Conservation (phyloP, 2,329 filamentous ascomycete species). For the Pseudogymnoascus sp. region DNA sequence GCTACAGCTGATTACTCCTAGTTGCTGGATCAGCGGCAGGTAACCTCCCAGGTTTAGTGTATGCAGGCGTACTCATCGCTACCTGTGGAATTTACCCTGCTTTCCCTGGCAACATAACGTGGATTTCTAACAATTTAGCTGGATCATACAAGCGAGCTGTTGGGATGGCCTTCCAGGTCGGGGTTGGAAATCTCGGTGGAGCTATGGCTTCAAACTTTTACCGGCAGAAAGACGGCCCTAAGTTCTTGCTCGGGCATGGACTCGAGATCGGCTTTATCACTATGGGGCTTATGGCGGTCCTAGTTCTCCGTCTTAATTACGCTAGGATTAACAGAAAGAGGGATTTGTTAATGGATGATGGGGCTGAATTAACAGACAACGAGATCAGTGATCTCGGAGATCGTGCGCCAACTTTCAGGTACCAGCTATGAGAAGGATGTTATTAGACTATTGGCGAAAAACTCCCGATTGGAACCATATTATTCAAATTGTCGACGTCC, state of each 20-base stretch:
- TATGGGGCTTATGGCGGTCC: constrained; percentile 35
- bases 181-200: constrained; percentile 50
- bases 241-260: constrained; percentile 43
- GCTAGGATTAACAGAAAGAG: neutral
- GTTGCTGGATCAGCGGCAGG: constrained; percentile 25
- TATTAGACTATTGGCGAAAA: too few species aligned
- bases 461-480: too few species aligned
- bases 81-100: constrained; percentile 38
- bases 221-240: constrained; percentile 41
- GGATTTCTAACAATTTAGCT: constrained; percentile 49
- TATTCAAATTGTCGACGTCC: too few species aligned
- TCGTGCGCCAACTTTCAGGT: constrained; percentile 43
- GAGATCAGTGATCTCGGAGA: constrained; percentile 44
- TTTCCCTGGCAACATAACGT: constrained; percentile 40
- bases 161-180: constrained; percentile 59
- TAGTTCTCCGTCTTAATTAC: neutral
- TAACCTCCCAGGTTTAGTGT: constrained; percentile 35
- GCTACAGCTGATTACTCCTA: constrained; percentile 28
- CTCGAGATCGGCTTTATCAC: constrained; percentile 44
- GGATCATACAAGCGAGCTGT: constrained; percentile 49
- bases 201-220: constrained; percentile 70
- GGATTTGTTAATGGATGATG: constrained; percentile 21
- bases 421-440: constrained; percentile 24
- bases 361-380: constrained; percentile 29
- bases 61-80: constrained; percentile 39